Percentiles rank a stretch among this genome's conserved stretches.
These are phyloP conservation scores for Cordyceps tenuipes DNA, from an alignment of 2,329 filamentous ascomycete species.

Conservation along the genomic window DNA sequence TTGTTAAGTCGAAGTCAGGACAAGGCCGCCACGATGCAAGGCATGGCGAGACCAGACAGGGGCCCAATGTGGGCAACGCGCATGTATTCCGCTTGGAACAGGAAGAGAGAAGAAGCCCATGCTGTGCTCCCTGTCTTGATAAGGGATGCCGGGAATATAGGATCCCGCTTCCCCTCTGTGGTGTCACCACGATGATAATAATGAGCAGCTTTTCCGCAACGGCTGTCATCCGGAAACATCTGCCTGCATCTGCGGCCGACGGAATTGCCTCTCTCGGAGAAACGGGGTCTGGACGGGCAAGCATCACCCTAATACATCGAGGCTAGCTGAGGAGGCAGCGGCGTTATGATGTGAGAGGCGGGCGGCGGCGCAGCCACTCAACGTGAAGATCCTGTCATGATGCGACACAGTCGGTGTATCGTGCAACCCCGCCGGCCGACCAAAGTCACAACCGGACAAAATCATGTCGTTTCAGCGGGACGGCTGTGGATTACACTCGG, in stretches of 20 bases:
- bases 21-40: background rate
- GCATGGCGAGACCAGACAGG: background rate
- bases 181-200: background rate
- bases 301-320: background rate
- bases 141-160: background rate
- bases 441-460: no score
- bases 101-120: background rate
- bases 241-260: background rate
- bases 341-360: background rate
- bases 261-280: background rate
- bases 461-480: background rate
- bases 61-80: background rate
- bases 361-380: background rate
- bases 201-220: background rate
- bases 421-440: background rate
- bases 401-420: background rate
- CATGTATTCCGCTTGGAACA: background rate
- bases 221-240: background rate
- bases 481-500: background rate
- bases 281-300: background rate
- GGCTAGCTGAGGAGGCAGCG: background rate
- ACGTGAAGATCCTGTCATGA: background rate
- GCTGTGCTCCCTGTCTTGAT: background rate
- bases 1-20: background rate
- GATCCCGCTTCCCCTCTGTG: background rate